Evolutionary conservation across 2,329 filamentous ascomycete genomes (phyloP), one percentile per base, ranked within the genome.

Genomic region (Cytospora piceae): DNA sequence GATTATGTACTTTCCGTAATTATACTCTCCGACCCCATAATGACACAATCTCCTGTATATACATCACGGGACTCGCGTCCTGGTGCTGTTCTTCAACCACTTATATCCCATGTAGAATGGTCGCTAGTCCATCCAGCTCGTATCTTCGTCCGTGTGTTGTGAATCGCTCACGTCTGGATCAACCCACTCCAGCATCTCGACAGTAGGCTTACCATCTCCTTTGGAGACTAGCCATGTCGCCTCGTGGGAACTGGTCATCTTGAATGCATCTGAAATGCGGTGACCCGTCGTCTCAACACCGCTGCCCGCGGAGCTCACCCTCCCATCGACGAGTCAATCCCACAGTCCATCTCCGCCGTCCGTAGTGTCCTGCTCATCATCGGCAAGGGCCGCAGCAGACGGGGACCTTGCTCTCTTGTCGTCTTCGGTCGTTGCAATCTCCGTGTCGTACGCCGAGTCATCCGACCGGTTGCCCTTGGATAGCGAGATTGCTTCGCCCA

Each of bases 241-340:
- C 32, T 54, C n/a, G 15, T 27, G 31, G 24, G 27, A 20, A 2
- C 20, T 51, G 8, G 14, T 39, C 29, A 39, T 20, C 32, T 9
- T 11, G 3, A 4, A 17, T 1, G 9, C 24, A 12, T 27, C 31
- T 29, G 31, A 22, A 31, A 31, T 42, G 22, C 54, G 46, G 22
- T n/a, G 64, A 66, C 64, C 52, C 64, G 55, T 58, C 64, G 59
- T 52, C 59, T 64, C 58, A n/a, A 27, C 54, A 57, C 64, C 57
- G 55, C 61, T 67, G 29, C 39, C 61, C 58, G 61, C 53, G 49
- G 55, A 62, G 64, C 64, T 68, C 60, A 67, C 46, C 60, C 67
- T 64, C 62, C 53, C 58, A 24, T 62, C 58, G 53, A 68, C 64
- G 54, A 61, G 54, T 68, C 61, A 68, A 53, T 68, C 67, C 54